Base-by-base conservation (phyloP, 2,329 filamentous ascomycete genomes). In the Chaetomium strumarium region DNA sequence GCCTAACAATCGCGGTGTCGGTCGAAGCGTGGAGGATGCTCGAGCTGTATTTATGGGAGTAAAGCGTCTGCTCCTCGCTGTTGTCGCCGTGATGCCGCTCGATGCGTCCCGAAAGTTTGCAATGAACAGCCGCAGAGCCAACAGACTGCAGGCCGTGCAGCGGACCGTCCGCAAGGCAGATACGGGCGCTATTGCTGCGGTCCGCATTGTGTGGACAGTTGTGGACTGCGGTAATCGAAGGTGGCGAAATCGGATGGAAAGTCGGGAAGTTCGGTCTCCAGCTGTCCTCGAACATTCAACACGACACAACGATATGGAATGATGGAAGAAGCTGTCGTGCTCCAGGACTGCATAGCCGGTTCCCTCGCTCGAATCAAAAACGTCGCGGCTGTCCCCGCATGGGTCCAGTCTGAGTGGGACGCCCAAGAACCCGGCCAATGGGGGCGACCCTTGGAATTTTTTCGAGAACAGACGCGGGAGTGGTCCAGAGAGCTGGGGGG, bases 111-210 rank as follows among this genome's bases (percentile, higher is more conserved):
- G 36, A 33, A 55, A 37, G 34, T 53, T 51, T 29, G 52, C 47
- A 19, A 61, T 42, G 24, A 66, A 59, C 13, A 62, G 54, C 9
- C 61, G 59, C n/a, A 67, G 38, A 8, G 58, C 57, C 8, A 59
- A 60, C 2, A 43, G 50, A 11, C 62, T 60, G 55, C 65, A 67
- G 29, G 61, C 59, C 2, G 63, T 53, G 59, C 65, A 67, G 55
- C 64, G 56, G 9, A 55, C 53, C 13, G 59, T 58, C 39, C 62
- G 58, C 12, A 62, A 36, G 2, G 56, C 51, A 7, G 62, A 57
- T 37, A 59, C 49, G n/a, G 58, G 55, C n/a, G 55, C 56, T 63
- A 65, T 64, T 34, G 44, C 52, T 36, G 51, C 1, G 45, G 30
- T 31, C 29, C 41, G 34, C 47, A 45, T 52, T 41, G 24, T 17